A percentile compares a stretch with the other conserved stretches of the same genome.
Evolutionary conservation across 176 grass and related monocot genomes (phyloP).

Genomic region (Urochloa ruziziensis): DNA sequence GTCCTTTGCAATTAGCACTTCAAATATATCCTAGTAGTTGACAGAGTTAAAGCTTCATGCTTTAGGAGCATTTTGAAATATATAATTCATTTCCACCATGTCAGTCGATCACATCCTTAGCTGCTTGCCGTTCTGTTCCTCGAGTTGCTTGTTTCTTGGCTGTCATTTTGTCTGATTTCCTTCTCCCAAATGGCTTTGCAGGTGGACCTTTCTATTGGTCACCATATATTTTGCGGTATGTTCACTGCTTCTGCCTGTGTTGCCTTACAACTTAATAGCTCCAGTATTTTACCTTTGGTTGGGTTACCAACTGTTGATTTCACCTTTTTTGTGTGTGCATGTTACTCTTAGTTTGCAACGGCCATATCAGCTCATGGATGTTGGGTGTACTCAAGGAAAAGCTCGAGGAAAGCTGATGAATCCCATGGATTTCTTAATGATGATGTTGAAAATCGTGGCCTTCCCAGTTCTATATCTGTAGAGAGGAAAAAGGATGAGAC

Average conservation of each 20-base stretch:
- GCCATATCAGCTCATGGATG: slow-evolving; percentile 69
- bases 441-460: slow-evolving; percentile 43
- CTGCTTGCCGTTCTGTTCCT: neutral
- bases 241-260: slow-evolving; percentile 1
- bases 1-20: neutral
- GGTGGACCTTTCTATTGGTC: slow-evolving; percentile 79
- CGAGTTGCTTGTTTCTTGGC: slow-evolving; percentile 14
- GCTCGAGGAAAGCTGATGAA: slow-evolving; percentile 41
- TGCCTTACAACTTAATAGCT: neutral
- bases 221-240: slow-evolving; percentile 70
- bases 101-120: neutral
- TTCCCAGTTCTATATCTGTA: slow-evolving; percentile 31
- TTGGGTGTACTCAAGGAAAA: slow-evolving; percentile 58
- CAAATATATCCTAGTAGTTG: neutral
- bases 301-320: neutral
- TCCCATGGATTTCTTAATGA: slow-evolving; percentile 42
- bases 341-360: slow-evolving; percentile 52
- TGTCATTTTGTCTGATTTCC: neutral
- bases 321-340: neutral
- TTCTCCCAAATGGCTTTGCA: slow-evolving; percentile 40
- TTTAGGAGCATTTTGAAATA: neutral
- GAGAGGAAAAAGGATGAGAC: slow-evolving; percentile 24
- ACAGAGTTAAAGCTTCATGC: neutral
- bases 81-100: neutral
- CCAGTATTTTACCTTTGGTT: neutral